phyloP scores from a whole-genome alignment of 495 filamentous ascomycete species.

The Pyrenopolyporus hunteri region DNA sequence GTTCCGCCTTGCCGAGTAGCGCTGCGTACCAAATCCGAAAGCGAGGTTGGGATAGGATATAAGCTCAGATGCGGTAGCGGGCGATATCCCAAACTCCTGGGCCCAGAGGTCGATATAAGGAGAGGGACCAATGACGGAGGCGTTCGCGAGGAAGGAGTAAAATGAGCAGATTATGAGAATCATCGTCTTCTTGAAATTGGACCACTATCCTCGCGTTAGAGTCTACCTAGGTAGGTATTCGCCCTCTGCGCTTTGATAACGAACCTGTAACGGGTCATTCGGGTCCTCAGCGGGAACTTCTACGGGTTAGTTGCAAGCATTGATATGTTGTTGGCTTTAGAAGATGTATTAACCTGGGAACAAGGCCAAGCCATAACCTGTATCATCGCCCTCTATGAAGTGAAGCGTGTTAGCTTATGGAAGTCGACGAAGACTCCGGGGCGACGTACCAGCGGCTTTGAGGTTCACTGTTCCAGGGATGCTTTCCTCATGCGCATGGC shows the following conservation, averaged over 20 bases:
- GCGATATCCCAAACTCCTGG: constrained; percentile 58
- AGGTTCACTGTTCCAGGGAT: constrained; percentile 66
- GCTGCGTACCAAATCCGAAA: constrained; percentile 61
- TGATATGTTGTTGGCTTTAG: neutral
- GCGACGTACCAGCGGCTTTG: constrained; percentile 45
- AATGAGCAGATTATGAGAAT: constrained; percentile 64
- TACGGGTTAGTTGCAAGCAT: neutral
- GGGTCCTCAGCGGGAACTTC: constrained; percentile 65
- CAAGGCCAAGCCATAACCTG: constrained; percentile 63
- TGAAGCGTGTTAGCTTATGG: neutral
- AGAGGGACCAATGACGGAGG: constrained; percentile 61
- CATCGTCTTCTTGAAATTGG: constrained; percentile 62
- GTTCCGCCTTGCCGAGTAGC: neutral
- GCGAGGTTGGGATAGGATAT: constrained; percentile 68
- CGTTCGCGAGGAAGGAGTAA: constrained; percentile 68
- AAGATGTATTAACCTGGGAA: constrained; percentile 48
- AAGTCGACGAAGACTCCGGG: neutral
- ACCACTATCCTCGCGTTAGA: constrained; percentile 52
- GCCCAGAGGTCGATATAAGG: constrained; percentile 66
- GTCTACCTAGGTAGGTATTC: neutral
- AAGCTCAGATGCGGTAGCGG: constrained; percentile 59
- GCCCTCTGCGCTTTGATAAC: neutral
- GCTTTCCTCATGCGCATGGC: constrained; percentile 64
- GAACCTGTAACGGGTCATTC: constrained; percentile 66
- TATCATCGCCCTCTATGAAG: constrained; percentile 63